Evolutionary conservation across 306 rosid genomes (phyloP).

Genomic region (Vigna nakashimae): DNA sequence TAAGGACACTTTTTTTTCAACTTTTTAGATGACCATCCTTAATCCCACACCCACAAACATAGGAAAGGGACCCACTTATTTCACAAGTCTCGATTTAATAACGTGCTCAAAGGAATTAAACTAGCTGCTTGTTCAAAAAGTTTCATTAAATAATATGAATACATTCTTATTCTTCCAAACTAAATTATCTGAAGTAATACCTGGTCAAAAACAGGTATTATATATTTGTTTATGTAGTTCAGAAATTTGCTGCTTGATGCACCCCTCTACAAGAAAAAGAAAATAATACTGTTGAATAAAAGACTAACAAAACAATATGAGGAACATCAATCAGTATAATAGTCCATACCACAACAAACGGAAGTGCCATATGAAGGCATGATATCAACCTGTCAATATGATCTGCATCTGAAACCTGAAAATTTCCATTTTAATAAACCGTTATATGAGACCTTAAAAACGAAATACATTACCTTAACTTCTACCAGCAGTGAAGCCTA

Average conservation of each 20-base stretch:
- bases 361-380: conserved; percentile 92
- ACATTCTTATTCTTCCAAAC: conserved; percentile 23
- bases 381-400: conserved; percentile 94
- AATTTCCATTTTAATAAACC: conserved; percentile 37
- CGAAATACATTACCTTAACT: background rate
- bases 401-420: conserved; percentile 90
- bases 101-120: too few relatives aligned
- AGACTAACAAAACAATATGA: background rate
- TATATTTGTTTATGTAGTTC: conserved; percentile 76
- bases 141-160: background rate
- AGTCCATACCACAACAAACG: conserved; percentile 84
- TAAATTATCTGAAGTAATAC: conserved; percentile 52
- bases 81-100: too few relatives aligned
- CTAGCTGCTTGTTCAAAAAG: too few relatives aligned
- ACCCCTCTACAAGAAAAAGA: conserved; percentile 67
- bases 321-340: conserved; percentile 22
- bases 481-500: conserved; percentile 13
- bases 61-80: too few relatives aligned
- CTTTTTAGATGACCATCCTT: too few relatives aligned
- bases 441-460: conserved; percentile 22
- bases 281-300: conserved; percentile 29
- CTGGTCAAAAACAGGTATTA: conserved; percentile 93
- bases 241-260: conserved; percentile 94
- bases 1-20: too few relatives aligned
- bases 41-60: too few relatives aligned